Percentiles rank a stretch among this genome's conserved stretches.
phyloP scores from a whole-genome alignment of 2,329 filamentous ascomycete species.

The Cladosporium sp. region DNA sequence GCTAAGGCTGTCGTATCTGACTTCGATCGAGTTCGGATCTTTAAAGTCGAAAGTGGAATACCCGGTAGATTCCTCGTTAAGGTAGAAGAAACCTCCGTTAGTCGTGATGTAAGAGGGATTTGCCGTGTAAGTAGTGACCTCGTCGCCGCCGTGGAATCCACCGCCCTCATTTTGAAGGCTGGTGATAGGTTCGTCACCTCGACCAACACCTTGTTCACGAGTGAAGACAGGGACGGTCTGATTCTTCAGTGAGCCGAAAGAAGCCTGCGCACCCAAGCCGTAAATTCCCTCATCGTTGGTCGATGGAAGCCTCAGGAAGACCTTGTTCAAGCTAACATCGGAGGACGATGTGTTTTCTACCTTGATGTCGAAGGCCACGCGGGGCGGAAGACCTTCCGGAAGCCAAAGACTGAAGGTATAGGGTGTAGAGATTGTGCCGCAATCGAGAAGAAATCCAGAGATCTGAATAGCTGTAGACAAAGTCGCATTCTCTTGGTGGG shows the following conservation, averaged over 20 bases:
- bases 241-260: constrained; percentile 27
- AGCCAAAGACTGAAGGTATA: constrained; percentile 25
- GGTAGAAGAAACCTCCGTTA: constrained; percentile 29
- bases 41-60: constrained; percentile 34
- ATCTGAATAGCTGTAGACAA: constrained; percentile 20
- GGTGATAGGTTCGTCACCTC: constrained; percentile 27
- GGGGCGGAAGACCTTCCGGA: constrained; percentile 16
- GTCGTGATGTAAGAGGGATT: constrained; percentile 32
- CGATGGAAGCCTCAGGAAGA: constrained; percentile 24
- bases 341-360: constrained; percentile 1
- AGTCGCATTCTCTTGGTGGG: constrained; percentile 15
- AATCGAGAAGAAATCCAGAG: constrained; percentile 20
- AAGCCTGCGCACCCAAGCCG: constrained; percentile 25
- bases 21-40: constrained; percentile 17
- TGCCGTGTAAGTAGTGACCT: constrained; percentile 33
- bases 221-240: constrained; percentile 26
- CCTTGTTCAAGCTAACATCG: constrained; percentile 20
- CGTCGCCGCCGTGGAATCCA: constrained; percentile 28
- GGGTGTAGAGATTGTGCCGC: constrained; percentile 16
- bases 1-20: constrained; percentile 24
- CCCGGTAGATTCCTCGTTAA: constrained; percentile 28
- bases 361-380: not conserved
- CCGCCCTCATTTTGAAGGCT: constrained; percentile 23
- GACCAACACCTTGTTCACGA: constrained; percentile 28
- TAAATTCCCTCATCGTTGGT: constrained; percentile 25